phyloP scores from a whole-genome alignment of 2,329 filamentous ascomycete species.

The Nectriaceae sp. region DNA sequence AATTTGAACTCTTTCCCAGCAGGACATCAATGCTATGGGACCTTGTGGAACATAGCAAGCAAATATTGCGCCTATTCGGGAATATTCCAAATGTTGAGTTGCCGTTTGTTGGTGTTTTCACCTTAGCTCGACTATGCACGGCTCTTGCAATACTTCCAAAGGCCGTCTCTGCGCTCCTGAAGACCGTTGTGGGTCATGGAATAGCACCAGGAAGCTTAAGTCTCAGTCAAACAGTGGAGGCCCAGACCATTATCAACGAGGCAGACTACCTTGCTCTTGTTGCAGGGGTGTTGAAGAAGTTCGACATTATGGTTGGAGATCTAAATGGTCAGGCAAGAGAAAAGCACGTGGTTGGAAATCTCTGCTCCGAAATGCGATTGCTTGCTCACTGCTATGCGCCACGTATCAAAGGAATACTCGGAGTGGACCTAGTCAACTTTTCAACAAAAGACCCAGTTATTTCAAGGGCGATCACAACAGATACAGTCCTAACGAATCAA shows the following conservation, averaged over 20 bases:
- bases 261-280: conserved; percentile 6
- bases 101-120: conserved; percentile 4
- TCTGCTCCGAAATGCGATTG: conserved; percentile 5
- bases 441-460: too few relatives aligned
- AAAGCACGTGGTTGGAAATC: neutral
- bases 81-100: conserved; percentile 6
- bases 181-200: neutral
- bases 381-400: conserved; percentile 6
- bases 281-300: conserved; percentile 4
- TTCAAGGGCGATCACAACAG: neutral
- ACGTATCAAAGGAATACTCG: neutral
- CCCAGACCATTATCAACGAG: conserved; percentile 6
- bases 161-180: conserved; percentile 5
- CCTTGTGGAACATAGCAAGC: conserved; percentile 7
- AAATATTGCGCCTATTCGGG: conserved; percentile 3
- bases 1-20: neutral
- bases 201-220: neutral
- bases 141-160: conserved; percentile 1
- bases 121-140: conserved; percentile 7
- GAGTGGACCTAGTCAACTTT: conserved; percentile 2
- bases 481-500: neutral
- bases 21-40: conserved; percentile 10
- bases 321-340: conserved; percentile 2
- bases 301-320: conserved; percentile 2
- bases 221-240: conserved; percentile 3